Evolutionary conservation across 192 early-diverging fungal species (phyloP).

Genomic region (Phlyctochytrium bullatum): DNA sequence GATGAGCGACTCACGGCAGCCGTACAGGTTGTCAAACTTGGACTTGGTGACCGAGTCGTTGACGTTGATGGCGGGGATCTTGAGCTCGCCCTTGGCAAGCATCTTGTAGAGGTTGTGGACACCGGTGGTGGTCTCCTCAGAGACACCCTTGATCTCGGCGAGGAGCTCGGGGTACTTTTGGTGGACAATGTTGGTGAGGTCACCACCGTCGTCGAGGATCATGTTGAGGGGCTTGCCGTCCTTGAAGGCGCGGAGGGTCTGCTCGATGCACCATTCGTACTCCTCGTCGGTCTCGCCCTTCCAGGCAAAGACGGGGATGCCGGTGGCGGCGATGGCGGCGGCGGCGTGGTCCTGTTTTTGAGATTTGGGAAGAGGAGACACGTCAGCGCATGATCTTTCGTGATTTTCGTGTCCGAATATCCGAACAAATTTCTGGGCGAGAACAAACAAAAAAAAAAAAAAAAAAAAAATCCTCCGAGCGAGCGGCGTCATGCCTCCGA

Average conservation of each 20-base stretch:
- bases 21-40: slow-evolving; percentile 99
- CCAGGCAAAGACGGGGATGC: slow-evolving; percentile 96
- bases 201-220: slow-evolving; percentile 99
- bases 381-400: too few relatives aligned
- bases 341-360: slow-evolving; percentile 80
- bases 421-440: too few relatives aligned
- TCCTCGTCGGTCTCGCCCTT: slow-evolving; percentile 99
- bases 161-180: slow-evolving; percentile 91
- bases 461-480: too few relatives aligned
- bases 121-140: slow-evolving; percentile 99
- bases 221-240: slow-evolving; percentile 92
- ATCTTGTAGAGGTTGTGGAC: slow-evolving; percentile 99
- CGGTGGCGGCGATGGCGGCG: slow-evolving; percentile 92
- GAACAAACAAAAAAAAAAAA: too few relatives aligned
- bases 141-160: slow-evolving; percentile 84
- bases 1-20: slow-evolving; percentile 98
- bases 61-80: slow-evolving; percentile 99
- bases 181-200: slow-evolving; percentile 95
- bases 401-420: background rate
- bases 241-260: slow-evolving; percentile 89
- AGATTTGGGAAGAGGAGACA: too few relatives aligned
- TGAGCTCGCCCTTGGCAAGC: slow-evolving; percentile 93
- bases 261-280: slow-evolving; percentile 98
- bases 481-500: too few relatives aligned
- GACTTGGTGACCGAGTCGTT: slow-evolving; percentile 99